Evolutionary conservation across 1,139 yeast genomes (phyloP).

Genomic region (Protomyces macrosporus): DNA sequence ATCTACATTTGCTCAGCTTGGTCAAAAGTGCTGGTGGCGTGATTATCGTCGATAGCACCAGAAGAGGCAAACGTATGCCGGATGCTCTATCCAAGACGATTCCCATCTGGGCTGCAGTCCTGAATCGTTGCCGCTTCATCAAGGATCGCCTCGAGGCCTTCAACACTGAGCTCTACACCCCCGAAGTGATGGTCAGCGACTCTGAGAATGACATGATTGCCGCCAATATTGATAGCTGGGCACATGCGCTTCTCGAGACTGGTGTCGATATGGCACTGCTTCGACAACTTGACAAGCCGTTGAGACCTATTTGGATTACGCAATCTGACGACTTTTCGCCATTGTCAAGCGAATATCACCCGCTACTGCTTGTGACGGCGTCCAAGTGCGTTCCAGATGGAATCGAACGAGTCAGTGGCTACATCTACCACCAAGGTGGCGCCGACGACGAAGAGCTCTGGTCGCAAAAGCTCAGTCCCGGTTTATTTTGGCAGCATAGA

Average conservation of each 20-base stretch:
- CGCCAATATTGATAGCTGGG: slow-evolving; percentile 49
- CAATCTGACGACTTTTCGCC: slow-evolving; percentile 44
- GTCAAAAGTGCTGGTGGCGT: slow-evolving; percentile 47
- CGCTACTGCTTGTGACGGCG: slow-evolving; percentile 58
- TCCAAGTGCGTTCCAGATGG: slow-evolving; percentile 59
- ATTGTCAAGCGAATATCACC: slow-evolving; percentile 39
- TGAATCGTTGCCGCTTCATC: slow-evolving; percentile 45
- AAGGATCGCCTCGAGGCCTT: slow-evolving; percentile 36
- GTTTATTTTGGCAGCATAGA: slow-evolving; percentile 53
- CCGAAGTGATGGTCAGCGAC: slow-evolving; percentile 51
- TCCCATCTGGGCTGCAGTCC: slow-evolving; percentile 86
- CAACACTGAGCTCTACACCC: slow-evolving; percentile 46
- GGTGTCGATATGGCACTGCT: slow-evolving; percentile 41
- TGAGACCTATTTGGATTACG: slow-evolving; percentile 67
- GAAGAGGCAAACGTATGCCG: slow-evolving; percentile 78
- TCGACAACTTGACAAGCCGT: slow-evolving; percentile 45
- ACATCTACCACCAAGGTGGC: slow-evolving; percentile 76
- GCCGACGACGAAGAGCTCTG: slow-evolving; percentile 92
- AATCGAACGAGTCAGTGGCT: slow-evolving; percentile 45
- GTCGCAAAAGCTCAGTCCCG: slow-evolving; percentile 53
- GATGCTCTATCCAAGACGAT: slow-evolving; percentile 81
- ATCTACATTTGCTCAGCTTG: slow-evolving; percentile 59
- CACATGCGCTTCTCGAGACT: slow-evolving; percentile 43
- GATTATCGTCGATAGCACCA: slow-evolving; percentile 73
- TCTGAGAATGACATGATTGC: slow-evolving; percentile 57